Percentiles rank a stretch among this genome's conserved stretches.
phyloP scores from a whole-genome alignment of 306 rosid species.

The Mucuna pruriens region DNA sequence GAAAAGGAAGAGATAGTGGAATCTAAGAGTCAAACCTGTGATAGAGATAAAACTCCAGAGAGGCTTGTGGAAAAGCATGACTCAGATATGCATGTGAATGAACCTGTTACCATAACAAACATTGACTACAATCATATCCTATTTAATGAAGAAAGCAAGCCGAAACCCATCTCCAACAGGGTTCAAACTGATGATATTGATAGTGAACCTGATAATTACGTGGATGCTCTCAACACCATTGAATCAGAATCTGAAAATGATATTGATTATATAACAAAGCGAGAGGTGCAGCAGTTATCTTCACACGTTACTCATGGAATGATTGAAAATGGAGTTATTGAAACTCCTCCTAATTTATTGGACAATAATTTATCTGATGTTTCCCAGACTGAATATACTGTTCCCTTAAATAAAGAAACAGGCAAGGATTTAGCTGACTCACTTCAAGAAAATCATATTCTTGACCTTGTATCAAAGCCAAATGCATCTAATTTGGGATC shows the following conservation, averaged over 20 bases:
- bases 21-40: conserved; percentile 48
- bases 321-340: conserved; percentile 50
- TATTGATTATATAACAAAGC: conserved; percentile 74
- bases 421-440: conserved; percentile 30
- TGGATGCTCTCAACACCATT: conserved; percentile 94
- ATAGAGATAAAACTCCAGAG: conserved; percentile 51
- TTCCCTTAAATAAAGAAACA: conserved; percentile 44
- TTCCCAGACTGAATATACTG: conserved; percentile 45
- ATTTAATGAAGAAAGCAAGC: conserved; percentile 49
- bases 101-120: conserved; percentile 43
- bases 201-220: conserved; percentile 78
- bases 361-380: conserved; percentile 49
- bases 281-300: conserved; percentile 53
- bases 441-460: conserved; percentile 23
- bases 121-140: conserved; percentile 47
- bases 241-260: conserved; percentile 90
- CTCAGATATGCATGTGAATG: conserved; percentile 45
- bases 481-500: neutral
- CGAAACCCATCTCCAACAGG: conserved; percentile 44
- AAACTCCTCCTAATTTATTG: conserved; percentile 42
- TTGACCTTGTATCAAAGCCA: conserved; percentile 25
- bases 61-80: conserved; percentile 43
- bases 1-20: conserved; percentile 90
- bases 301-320: conserved; percentile 42
- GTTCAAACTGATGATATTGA: conserved; percentile 67